Evolutionary conservation across 257 asterid species (phyloP).

Genomic region (Solanum pimpinellifolium): DNA sequence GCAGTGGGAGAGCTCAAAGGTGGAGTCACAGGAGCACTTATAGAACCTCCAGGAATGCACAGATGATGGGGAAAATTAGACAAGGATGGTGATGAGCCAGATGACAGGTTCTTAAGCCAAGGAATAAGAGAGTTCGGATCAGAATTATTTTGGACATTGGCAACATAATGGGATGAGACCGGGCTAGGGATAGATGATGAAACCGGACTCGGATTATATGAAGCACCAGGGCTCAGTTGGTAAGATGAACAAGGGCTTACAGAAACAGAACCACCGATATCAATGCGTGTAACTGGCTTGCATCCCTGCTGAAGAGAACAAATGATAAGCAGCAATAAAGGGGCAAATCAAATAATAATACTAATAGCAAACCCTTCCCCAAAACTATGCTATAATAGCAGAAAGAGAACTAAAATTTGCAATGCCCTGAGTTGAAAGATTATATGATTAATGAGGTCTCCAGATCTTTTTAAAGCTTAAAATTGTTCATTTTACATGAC

Average conservation of each 20-base stretch:
- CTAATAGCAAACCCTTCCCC: neutral
- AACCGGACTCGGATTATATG: slow-evolving; percentile 79
- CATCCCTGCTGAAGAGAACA: slow-evolving; percentile 53
- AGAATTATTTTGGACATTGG: slow-evolving; percentile 27
- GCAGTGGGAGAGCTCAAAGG: slow-evolving; percentile 92
- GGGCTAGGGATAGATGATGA: slow-evolving; percentile 85
- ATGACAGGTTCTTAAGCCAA: slow-evolving; percentile 86
- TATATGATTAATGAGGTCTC: neutral
- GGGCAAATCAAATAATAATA: neutral
- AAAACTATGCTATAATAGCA: neutral
- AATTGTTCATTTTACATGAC: neutral
- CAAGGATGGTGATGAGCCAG: slow-evolving; percentile 49
- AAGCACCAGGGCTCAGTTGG: slow-evolving; percentile 78
- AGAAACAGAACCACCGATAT: slow-evolving; percentile 51
- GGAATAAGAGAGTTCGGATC: slow-evolving; percentile 92
- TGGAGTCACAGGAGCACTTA: slow-evolving; percentile 97
- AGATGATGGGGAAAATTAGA: slow-evolving; percentile 68
- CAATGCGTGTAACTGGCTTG: slow-evolving; percentile 66
- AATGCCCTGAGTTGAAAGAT: neutral
- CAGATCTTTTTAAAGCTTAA: neutral
- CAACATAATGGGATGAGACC: slow-evolving; percentile 36
- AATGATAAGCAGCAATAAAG: neutral
- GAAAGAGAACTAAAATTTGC: neutral
- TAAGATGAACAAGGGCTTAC: slow-evolving; percentile 75
- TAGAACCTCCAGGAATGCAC: slow-evolving; percentile 73